These are phyloP conservation scores for Brassica cretica DNA, from an alignment of 345 rosid species.

Conservation along the genomic window DNA sequence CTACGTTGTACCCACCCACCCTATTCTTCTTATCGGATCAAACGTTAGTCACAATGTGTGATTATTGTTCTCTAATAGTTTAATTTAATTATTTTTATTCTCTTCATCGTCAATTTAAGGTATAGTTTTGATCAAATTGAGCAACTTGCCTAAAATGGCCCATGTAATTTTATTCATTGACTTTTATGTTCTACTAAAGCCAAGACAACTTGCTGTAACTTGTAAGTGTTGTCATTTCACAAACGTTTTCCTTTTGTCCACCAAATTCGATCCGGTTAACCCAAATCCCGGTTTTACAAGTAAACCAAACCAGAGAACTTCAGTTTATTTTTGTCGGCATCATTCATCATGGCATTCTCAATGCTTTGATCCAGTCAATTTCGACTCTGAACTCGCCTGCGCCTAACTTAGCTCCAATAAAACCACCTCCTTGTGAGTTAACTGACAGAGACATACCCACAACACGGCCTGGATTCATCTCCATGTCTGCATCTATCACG, in stretches of 20 bases:
- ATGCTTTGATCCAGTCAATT: constrained; percentile 87
- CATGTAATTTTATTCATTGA: neutral
- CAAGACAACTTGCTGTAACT: constrained; percentile 14
- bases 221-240: constrained; percentile 16
- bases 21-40: neutral
- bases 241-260: neutral
- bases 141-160: constrained; percentile 13
- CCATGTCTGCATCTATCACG: constrained; percentile 74
- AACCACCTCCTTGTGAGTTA: constrained; percentile 77
- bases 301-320: constrained; percentile 4
- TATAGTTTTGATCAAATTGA: constrained; percentile 1
- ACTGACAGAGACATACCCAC: constrained; percentile 85
- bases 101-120: neutral
- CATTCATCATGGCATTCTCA: constrained; percentile 32
- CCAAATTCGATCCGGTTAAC: constrained; percentile 8
- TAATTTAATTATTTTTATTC: neutral
- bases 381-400: constrained; percentile 79
- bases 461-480: constrained; percentile 82
- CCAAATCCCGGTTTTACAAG: constrained; percentile 19
- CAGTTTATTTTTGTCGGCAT: neutral
- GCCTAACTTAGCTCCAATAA: constrained; percentile 68
- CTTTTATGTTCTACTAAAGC: neutral
- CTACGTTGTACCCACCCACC: neutral
- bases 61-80: neutral
- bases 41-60: neutral